Evolutionary conservation across 306 rosid genomes (phyloP), one percentile per base, ranked within the genome.

Genomic region (Trifolium dubium): DNA sequence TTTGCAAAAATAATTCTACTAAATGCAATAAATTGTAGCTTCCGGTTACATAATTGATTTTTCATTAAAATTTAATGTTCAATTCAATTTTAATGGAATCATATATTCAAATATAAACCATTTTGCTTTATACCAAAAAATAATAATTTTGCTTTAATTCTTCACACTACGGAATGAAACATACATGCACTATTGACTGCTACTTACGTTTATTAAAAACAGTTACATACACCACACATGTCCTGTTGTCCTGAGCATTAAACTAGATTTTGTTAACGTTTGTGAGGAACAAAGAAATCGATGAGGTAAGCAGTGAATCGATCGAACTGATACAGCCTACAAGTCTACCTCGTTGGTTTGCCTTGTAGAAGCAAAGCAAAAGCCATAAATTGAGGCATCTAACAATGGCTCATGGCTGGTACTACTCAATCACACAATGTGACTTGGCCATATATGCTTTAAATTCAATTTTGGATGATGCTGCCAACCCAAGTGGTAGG

Each of bases 301-400:
- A 54, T 54, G 60, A 8, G 5, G 6, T 44, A 44, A 1, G 19
- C 60, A 28, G 6, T 56, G 8, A 29, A 56, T 28, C 5, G 8
- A 56, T 28, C 5, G 8, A 28, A 58, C 29, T 29, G 64, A 15
- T 28, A 29, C 18, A 30, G 65, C 19, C 65, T 59, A 59, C 65
- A 30, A 59, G 12, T 37, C 65, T 59, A 59, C 65, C 65, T 59
- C 10, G 64, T 29, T 59, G 5, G 65, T 59, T 13, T 54, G 47
- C 46, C 32, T 1, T 71, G 29, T 39, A 60, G 13, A 68, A 63
- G 69, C 73, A 55, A 64, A 70, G 64, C 84, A 76, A 47, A 55
- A 49, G 8, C 75, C 43, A 50, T 74, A 77, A 72, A 74, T 41
- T 0, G 59, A 62, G 58, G 77, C 50, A 71, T 37, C 35, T 46